Conservation (phyloP, 73 alveolate species). For the Paramecium pentaurelia region DNA sequence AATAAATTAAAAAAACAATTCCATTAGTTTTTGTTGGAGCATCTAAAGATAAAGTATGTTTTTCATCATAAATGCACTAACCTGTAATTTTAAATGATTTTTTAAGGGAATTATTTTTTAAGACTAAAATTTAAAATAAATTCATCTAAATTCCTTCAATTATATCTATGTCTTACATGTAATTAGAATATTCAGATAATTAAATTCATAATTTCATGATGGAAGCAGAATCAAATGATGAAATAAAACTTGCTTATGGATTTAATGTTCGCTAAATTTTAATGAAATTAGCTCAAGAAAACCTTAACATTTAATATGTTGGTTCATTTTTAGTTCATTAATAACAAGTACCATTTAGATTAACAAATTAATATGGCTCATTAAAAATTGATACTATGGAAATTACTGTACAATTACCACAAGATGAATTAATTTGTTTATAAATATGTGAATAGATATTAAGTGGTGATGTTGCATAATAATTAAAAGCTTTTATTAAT, state of each 20-base stretch:
- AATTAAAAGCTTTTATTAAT: not conserved
- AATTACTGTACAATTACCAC: not conserved
- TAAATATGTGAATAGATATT: not conserved
- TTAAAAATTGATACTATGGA: not conserved
- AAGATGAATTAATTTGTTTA: conserved; percentile 15
- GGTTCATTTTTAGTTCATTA: not conserved
- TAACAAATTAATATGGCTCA: not conserved
- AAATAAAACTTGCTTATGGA: not conserved
- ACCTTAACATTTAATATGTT: not conserved
- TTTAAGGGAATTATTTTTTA: not conserved
- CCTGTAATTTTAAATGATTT: not conserved
- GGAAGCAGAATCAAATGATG: conserved; percentile 19
- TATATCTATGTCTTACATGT: not conserved
- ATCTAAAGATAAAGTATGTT: not conserved
- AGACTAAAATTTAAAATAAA: not conserved
- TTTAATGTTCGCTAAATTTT: not conserved
- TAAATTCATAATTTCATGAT: not conserved
- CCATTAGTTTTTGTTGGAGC: not conserved
- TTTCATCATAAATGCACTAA: not conserved
- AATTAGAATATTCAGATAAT: not conserved
- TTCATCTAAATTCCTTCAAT: not conserved
- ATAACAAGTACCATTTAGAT: not conserved
- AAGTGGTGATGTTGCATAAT: not conserved
- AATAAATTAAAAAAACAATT: not conserved
- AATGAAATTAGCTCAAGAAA: not conserved